Base-by-base conservation (phyloP, 2,329 filamentous ascomycete genomes). In the Knufia fluminis region DNA sequence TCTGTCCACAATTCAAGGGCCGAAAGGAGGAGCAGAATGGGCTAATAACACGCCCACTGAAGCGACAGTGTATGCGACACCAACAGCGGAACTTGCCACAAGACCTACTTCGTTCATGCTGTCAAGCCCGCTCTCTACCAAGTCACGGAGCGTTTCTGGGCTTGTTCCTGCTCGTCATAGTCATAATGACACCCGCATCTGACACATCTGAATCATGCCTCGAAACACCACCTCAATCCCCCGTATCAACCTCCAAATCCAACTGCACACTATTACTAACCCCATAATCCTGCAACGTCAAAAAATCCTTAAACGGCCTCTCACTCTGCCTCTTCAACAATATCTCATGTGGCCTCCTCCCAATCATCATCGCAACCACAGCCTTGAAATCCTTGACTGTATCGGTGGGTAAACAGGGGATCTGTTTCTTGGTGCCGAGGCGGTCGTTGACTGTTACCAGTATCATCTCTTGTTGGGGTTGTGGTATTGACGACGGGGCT, bases 401-500 rank as follows among this genome's bases (percentile, higher is more conserved):
- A 68, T 97, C 91, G 2, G 81, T 85, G 0, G 86, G 82, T 50
- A 95, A 73, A 64, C 90, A 96, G 0, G 91, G 91, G 55, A 97
- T 92, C 46, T 86, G 85, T 14, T 90, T 87, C 62, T 95, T 95
- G n/a, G 91, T 96, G 10, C 91, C 91, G 31, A 97, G 72, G n/a
- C 91, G 79, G 67, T 97, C 91, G 65, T 97, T 97, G 62, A 97
- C 82, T 61, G 91, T 81, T 16, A 97, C 90, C 46, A 94, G 79
- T 58, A 97, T 96, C 85, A 96, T 94, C 50, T 88, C 83, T 62
- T 94, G 85, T 4, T 73, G 69, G 12, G 26, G 26, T 28, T 6
- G 12, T 33, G 64, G 66, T 53, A 66, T 61, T 6, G 70, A 61
- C 24, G 65, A 54, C 6, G 63, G 54, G 8, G 65, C 57, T n/a